Percentiles rank a stretch among this genome's conserved stretches.
Conservation (phyloP, 1,284 basidiomycete genomes). For the Wallemia hederae region DNA sequence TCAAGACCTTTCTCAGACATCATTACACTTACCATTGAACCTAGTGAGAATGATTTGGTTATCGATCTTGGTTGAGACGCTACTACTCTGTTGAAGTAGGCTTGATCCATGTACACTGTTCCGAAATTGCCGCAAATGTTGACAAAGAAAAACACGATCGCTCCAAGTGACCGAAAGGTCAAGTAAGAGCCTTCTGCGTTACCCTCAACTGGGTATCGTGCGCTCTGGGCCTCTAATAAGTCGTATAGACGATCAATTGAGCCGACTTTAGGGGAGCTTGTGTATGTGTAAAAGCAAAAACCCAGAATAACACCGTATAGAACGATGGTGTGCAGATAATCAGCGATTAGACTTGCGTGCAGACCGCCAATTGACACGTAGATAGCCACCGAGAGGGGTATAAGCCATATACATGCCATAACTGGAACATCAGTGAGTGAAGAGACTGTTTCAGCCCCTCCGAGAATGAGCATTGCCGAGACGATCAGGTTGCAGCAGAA, state of each 20-base stretch:
- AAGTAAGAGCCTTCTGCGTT: constrained; percentile 34
- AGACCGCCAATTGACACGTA: constrained; percentile 4
- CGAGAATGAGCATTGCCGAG: constrained; percentile 20
- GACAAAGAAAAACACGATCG: constrained; percentile 63
- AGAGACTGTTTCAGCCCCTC: constrained; percentile 46
- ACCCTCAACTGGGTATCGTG: constrained; percentile 21
- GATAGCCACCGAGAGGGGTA: constrained; percentile 26
- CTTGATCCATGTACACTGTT: constrained; percentile 40
- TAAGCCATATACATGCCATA: constrained; percentile 50
- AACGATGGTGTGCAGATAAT: constrained; percentile 25
- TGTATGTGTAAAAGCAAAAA: constrained; percentile 23
- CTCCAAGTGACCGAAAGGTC: constrained; percentile 50
- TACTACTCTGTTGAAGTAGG: constrained; percentile 14
- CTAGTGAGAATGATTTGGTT: constrained; percentile 15
- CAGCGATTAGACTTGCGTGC: constrained; percentile 8
- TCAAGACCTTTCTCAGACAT: no score
- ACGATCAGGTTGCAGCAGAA: constrained; percentile 50
- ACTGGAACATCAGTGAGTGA: constrained; percentile 53
- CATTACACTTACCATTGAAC: constrained; percentile 4
- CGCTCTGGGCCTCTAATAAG: constrained; percentile 25
- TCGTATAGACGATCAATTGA: constrained; percentile 28
- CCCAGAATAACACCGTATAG: constrained; percentile 23
- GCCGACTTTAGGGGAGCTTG: constrained; percentile 30
- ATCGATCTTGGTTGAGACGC: constrained; percentile 11
- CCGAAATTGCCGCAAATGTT: constrained; percentile 56